These are phyloP conservation scores for Rhizophagus sp. DNA, from an alignment of 192 early-diverging fungal species.

Conservation along the genomic window DNA sequence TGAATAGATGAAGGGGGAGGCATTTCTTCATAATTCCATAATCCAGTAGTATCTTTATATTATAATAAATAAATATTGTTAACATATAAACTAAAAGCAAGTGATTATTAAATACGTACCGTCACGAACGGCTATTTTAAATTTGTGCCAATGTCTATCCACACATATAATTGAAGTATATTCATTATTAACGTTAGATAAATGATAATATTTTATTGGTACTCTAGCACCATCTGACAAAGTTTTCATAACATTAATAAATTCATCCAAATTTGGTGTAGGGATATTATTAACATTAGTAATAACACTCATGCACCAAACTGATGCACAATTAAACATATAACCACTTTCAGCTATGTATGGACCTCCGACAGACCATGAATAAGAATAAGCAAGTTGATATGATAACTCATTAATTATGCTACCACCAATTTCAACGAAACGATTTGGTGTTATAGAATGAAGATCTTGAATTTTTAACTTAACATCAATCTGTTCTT, in stretches of 20 bases:
- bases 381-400: slow-evolving; percentile 71
- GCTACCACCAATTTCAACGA: slow-evolving; percentile 84
- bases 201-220: slow-evolving; percentile 66
- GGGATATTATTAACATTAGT: slow-evolving; percentile 66
- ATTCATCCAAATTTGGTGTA: slow-evolving; percentile 66
- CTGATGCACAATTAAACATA: slow-evolving; percentile 64
- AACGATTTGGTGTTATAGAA: slow-evolving; percentile 77
- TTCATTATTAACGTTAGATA: slow-evolving; percentile 79
- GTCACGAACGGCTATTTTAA: slow-evolving; percentile 77
- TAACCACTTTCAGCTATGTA: slow-evolving; percentile 74
- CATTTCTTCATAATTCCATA: slow-evolving; percentile 77
- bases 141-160: slow-evolving; percentile 85
- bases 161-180: slow-evolving; percentile 80
- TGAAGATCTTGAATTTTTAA: slow-evolving; percentile 68
- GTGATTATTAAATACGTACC: slow-evolving; percentile 35
- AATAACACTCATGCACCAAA: slow-evolving; percentile 70
- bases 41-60: slow-evolving; percentile 54
- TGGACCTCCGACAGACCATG: slow-evolving; percentile 74
- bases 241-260: slow-evolving; percentile 62
- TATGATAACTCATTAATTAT: slow-evolving; percentile 75
- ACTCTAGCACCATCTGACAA: slow-evolving; percentile 64
- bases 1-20: slow-evolving; percentile 57
- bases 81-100: too few relatives aligned
- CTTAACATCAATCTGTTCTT: slow-evolving; percentile 45
- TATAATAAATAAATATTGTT: too few relatives aligned